Percentiles rank a stretch among this genome's conserved stretches.
These are phyloP conservation scores for Chlamydomonas sp. DNA, from an alignment of 139 green algal genomes.

Conservation along the genomic window DNA sequence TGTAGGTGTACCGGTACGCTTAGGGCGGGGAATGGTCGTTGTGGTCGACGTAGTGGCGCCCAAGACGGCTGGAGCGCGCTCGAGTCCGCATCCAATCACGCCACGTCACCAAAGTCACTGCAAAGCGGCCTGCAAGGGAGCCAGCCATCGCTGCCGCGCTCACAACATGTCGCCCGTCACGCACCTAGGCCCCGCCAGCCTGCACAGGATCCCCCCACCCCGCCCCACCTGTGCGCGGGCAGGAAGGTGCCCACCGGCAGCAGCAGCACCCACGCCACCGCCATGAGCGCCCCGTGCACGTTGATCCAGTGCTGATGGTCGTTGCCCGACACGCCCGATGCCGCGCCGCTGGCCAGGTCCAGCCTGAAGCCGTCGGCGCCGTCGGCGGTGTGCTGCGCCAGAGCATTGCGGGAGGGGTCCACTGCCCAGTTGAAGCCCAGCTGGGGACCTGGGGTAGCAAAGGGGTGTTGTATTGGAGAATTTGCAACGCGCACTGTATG, in stretches of 20 bases:
- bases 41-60: no score
- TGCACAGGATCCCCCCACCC: no score
- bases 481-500: background rate
- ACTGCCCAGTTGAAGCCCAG: conserved; percentile 24
- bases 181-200: no score
- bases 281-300: conserved; percentile 43
- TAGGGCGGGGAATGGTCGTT: no score
- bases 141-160: no score
- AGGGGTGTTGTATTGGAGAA: background rate
- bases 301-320: conserved; percentile 13
- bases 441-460: background rate
- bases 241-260: conserved; percentile 35
- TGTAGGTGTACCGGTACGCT: no score
- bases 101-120: no score
- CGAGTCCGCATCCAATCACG: no score
- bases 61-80: no score
- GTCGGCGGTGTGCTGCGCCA: background rate
- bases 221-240: conserved; percentile 33
- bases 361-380: conserved; percentile 1
- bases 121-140: no score
- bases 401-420: background rate
- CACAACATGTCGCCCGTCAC: no score
- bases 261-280: conserved; percentile 39
- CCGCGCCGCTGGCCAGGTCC: background rate
- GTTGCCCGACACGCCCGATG: background rate